Conservation (phyloP, 257 asterid species). For the Ilex asprella region DNA sequence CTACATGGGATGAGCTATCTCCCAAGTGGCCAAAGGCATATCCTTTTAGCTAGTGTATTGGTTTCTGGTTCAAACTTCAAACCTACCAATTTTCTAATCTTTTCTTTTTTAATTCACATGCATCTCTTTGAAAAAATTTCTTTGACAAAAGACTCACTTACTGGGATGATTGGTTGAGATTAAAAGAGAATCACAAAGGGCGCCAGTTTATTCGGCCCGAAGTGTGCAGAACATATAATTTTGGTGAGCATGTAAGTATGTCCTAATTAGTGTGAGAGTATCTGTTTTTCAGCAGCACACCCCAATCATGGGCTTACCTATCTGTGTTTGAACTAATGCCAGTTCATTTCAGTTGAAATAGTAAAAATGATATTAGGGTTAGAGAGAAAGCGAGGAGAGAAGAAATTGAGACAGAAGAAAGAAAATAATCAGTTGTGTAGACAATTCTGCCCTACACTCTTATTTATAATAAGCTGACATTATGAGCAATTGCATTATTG, state of each 20-base stretch:
- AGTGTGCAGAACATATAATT: constrained; percentile 96
- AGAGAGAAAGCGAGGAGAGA: too few relatives aligned
- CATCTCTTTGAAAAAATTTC: constrained; percentile 39
- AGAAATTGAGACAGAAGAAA: too few relatives aligned
- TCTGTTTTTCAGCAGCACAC: too few relatives aligned
- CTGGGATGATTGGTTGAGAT: constrained; percentile 99
- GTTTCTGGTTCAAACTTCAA: constrained; percentile 4
- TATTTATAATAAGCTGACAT: too few relatives aligned
- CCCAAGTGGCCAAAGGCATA: constrained; percentile 99
- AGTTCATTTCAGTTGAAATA: too few relatives aligned
- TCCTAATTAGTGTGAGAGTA: not conserved
- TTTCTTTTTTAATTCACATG: not conserved
- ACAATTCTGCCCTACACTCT: too few relatives aligned
- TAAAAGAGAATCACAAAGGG: constrained; percentile 81
- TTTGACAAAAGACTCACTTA: constrained; percentile 76
- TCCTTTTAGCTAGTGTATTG: constrained; percentile 46
- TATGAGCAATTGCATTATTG: too few relatives aligned
- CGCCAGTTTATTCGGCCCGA: constrained; percentile 97
- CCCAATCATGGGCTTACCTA: too few relatives aligned
- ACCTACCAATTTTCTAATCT: constrained; percentile 1
- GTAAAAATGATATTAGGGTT: too few relatives aligned
- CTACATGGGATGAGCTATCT: constrained; percentile 94
- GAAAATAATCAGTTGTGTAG: too few relatives aligned
- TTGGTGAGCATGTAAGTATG: constrained; percentile 92
- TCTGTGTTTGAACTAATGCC: not conserved